Conservation (phyloP, 495 filamentous ascomycete species). For the Aspergillus panamensis region DNA sequence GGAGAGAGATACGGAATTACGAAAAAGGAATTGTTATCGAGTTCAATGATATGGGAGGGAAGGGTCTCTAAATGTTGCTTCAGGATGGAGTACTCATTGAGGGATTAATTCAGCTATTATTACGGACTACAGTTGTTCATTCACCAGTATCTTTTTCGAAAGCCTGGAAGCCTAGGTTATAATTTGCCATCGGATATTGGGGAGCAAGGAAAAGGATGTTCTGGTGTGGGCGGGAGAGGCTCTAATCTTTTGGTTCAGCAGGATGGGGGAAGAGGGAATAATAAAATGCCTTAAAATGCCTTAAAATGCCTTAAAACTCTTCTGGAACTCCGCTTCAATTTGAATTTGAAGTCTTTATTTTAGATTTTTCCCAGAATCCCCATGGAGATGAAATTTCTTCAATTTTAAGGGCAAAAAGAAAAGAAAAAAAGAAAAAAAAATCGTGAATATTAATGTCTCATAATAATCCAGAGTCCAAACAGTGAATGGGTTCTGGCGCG, state of each 20-base stretch:
- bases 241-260: conserved; percentile 20
- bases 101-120: no score
- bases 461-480: conserved; percentile 1
- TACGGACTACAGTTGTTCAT: not conserved
- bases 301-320: no score
- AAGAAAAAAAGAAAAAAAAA: conserved; percentile 1
- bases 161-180: conserved; percentile 8
- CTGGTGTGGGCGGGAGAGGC: conserved; percentile 9
- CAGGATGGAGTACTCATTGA: no score
- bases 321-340: not conserved
- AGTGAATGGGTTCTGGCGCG: conserved; percentile 24
- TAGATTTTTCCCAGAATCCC: not conserved
- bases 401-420: conserved; percentile 5
- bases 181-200: conserved; percentile 27
- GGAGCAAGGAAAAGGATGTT: conserved; percentile 17
- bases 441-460: not conserved
- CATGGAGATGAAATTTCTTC: not conserved
- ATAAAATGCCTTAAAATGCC: not conserved
- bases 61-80: no score
- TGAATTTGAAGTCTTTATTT: not conserved
- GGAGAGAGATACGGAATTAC: not conserved
- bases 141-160: not conserved
- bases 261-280: conserved; percentile 1
- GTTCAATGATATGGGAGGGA: not conserved
- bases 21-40: not conserved